Conservation (phyloP, 345 rosid species). For the Populus davidiana region DNA sequence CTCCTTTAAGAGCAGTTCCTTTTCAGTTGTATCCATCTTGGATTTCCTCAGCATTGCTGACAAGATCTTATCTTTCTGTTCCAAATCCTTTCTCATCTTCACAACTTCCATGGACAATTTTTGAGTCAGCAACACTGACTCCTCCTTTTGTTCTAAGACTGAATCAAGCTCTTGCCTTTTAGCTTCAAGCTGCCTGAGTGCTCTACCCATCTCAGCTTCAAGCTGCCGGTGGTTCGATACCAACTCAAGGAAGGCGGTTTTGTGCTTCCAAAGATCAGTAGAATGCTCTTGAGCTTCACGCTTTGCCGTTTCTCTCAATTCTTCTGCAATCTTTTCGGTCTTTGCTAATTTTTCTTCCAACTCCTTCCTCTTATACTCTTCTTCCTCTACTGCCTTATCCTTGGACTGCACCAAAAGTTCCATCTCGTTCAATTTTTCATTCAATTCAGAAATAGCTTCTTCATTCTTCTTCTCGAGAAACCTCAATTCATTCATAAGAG, state of each 20-base stretch:
- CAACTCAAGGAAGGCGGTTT: conserved; percentile 85
- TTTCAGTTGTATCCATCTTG: conserved; percentile 62
- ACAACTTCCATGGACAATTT: conserved; percentile 55
- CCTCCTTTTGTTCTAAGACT: conserved; percentile 55
- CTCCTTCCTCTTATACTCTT: conserved; percentile 46
- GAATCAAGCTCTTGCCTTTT: conserved; percentile 52
- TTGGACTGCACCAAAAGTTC: conserved; percentile 50
- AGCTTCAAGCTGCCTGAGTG: conserved; percentile 61
- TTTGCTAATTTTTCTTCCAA: conserved; percentile 52
- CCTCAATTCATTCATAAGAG: conserved; percentile 55
- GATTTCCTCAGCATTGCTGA: conserved; percentile 80
- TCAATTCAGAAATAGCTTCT: conserved; percentile 43
- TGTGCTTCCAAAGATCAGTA: conserved; percentile 73
- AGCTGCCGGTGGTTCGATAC: conserved; percentile 87
- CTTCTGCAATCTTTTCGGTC: conserved; percentile 47
- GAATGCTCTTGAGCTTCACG: conserved; percentile 65
- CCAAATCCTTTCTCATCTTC: conserved; percentile 65
- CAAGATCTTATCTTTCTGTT: conserved; percentile 76
- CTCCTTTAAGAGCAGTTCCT: conserved; percentile 65
- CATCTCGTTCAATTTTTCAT: conserved; percentile 53
- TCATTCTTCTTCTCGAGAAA: conserved; percentile 45
- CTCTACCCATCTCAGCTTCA: conserved; percentile 81
- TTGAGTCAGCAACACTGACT: conserved; percentile 43
- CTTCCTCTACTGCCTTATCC: conserved; percentile 53
- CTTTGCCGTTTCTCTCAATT: conserved; percentile 53